Base-by-base conservation (phyloP, 352 stramenopile genomes). In the Phytopythium sindhum region DNA sequence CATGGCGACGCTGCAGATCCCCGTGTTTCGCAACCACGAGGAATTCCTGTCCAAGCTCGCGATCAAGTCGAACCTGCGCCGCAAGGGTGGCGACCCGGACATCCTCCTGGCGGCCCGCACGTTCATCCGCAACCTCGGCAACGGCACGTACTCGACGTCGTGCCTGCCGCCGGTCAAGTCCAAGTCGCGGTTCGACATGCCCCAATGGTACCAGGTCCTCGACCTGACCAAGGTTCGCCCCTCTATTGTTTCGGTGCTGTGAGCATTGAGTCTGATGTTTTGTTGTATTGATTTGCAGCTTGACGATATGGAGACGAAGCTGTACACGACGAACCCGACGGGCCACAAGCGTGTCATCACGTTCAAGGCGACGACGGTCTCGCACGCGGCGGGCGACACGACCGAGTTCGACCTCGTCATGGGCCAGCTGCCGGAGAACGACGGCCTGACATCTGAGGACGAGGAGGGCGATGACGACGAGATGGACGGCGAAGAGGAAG, bases 1-100 rank as follows among this genome's bases (percentile, higher is more conserved):
- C 21, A 98, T 99, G 88, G 94, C 98, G 79, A 94, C 90, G 15
- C 98, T 99, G 69, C 89, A 90, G 59, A 91, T 99, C 53, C 95
- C 97, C 7, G 75, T 91, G 12, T 99, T 99, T 84, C 89, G 80
- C 72, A 89, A 72, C 68, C 74, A 93, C 53, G 82, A 96, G 62
- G 93, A 98, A 58, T 99, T 99, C 68, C 72, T 99, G 21, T 85
- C 86, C n/a, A 95, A 98, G 77, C 88, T 99, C 10, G 98, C 97
- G 12, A 79, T 91, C 48, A 91, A 95, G 64, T 87, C 88, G 48
- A 98, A 98, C 64, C 88, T 98, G 69, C 82, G 99, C 23, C 86
- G 95, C 53, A 99, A 99, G 70, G 97, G 97, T 31, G 97, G 97
- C 24, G 90, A 99, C 52, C 97, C 97, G 4, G 96, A 99, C 73